These are phyloP conservation scores for Erodium chrysanthum DNA, from an alignment of 441 rosid genomes.

Conservation along the genomic window DNA sequence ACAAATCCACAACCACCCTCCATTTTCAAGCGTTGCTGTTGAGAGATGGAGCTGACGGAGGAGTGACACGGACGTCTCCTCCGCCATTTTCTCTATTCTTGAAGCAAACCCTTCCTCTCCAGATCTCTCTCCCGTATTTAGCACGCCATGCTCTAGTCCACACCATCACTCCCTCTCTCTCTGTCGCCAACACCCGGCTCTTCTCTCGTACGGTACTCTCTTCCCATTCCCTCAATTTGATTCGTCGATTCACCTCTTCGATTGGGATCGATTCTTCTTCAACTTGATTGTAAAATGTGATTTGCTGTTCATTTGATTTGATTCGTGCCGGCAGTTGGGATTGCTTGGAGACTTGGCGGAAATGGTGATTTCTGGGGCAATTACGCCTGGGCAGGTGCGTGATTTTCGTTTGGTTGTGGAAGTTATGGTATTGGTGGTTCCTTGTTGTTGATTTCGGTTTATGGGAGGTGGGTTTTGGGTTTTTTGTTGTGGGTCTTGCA, in stretches of 20 bases:
- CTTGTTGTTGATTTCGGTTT: neutral
- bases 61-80: constrained; percentile 49
- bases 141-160: constrained; percentile 18
- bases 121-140: constrained; percentile 24
- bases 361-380: constrained; percentile 50
- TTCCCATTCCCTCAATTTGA: too few relatives aligned
- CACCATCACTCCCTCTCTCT: constrained; percentile 8
- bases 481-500: neutral
- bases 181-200: neutral
- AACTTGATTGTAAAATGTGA: neutral
- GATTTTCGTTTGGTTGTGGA: neutral
- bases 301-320: neutral
- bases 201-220: constrained; percentile 15
- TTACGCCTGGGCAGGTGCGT: constrained; percentile 83
- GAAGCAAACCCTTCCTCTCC: constrained; percentile 44
- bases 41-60: neutral
- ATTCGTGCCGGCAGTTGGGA: neutral
- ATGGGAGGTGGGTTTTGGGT: too few relatives aligned
- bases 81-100: constrained; percentile 53
- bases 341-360: constrained; percentile 12
- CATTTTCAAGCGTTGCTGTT: constrained; percentile 9
- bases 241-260: neutral
- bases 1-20: constrained; percentile 2
- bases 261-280: neutral
- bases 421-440: neutral